Evolutionary conservation across 129 eudicot species (phyloP).

Genomic region (Saposhnikovia divaricata): DNA sequence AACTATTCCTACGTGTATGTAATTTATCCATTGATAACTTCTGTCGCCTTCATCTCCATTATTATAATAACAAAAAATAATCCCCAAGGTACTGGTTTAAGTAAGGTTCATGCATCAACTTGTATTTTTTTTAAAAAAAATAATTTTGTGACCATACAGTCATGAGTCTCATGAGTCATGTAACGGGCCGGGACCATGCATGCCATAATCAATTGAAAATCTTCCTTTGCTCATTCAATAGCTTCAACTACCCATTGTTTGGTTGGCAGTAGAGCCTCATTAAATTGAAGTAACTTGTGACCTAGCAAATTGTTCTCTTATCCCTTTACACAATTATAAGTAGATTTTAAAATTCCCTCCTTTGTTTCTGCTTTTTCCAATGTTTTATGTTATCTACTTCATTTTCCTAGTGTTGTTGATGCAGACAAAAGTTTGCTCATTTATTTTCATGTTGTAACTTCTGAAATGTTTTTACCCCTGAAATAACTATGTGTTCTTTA

Average conservation of each 20-base stretch:
- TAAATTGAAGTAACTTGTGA: neutral
- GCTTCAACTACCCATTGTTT: conserved; percentile 14
- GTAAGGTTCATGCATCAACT: neutral
- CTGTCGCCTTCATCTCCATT: neutral
- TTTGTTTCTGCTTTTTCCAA: neutral
- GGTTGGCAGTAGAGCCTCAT: conserved; percentile 2
- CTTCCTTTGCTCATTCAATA: conserved; percentile 4
- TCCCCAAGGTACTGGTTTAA: neutral
- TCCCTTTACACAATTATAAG: neutral
- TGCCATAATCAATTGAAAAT: neutral
- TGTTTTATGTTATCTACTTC: too few relatives aligned
- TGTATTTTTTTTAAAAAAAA: neutral
- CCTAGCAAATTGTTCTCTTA: neutral
- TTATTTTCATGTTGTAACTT: neutral
- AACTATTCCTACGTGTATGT: neutral
- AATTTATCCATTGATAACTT: neutral
- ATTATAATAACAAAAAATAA: neutral
- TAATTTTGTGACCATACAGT: neutral
- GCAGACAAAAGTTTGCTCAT: neutral
- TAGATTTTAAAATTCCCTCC: neutral
- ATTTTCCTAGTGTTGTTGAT: neutral
- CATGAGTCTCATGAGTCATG: neutral
- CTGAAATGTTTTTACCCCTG: too few relatives aligned
- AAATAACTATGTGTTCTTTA: neutral
- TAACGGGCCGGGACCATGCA: neutral